Conservation (phyloP, 176 grass and related monocot genomes). For the Ensete glaucum region DNA sequence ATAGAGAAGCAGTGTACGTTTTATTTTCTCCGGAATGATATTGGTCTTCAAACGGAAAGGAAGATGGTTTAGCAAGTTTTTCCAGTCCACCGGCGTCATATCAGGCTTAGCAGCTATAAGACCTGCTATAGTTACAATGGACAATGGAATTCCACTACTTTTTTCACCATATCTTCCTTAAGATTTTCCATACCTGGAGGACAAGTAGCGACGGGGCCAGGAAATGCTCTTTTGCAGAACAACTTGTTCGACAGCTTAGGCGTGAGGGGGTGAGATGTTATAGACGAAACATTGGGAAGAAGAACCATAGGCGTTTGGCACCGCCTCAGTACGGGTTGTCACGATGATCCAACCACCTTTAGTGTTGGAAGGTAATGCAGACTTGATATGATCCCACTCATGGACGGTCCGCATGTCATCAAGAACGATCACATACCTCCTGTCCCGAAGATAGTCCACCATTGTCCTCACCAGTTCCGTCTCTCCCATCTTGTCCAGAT, state of each 20-base stretch:
- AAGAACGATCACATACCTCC: conserved; percentile 14
- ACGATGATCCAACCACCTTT: too few species aligned
- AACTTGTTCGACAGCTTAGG: not conserved
- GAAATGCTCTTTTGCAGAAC: conserved; percentile 5
- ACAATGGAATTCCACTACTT: conserved; percentile 35
- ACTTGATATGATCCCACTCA: too few species aligned
- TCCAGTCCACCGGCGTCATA: conserved; percentile 38
- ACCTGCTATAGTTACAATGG: conserved; percentile 40
- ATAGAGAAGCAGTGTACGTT: conserved; percentile 28
- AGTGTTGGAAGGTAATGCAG: too few species aligned
- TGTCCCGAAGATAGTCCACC: not conserved
- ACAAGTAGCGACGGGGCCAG: not conserved
- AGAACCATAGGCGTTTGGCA: conserved; percentile 8
- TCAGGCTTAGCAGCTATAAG: conserved; percentile 33
- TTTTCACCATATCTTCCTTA: conserved; percentile 10
- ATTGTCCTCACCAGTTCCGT: too few species aligned
- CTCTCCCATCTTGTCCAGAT: too few species aligned
- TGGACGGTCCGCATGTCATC: conserved; percentile 8
- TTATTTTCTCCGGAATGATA: not conserved
- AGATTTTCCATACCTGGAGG: not conserved
- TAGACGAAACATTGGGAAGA: not conserved
- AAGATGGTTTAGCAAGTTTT: conserved; percentile 20
- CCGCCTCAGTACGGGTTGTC: not conserved
- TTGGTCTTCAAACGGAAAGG: conserved; percentile 32
- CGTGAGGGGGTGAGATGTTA: not conserved